Evolutionary conservation across 2,329 filamentous ascomycete genomes (phyloP).

Genomic region (Westerdykella sp.): DNA sequence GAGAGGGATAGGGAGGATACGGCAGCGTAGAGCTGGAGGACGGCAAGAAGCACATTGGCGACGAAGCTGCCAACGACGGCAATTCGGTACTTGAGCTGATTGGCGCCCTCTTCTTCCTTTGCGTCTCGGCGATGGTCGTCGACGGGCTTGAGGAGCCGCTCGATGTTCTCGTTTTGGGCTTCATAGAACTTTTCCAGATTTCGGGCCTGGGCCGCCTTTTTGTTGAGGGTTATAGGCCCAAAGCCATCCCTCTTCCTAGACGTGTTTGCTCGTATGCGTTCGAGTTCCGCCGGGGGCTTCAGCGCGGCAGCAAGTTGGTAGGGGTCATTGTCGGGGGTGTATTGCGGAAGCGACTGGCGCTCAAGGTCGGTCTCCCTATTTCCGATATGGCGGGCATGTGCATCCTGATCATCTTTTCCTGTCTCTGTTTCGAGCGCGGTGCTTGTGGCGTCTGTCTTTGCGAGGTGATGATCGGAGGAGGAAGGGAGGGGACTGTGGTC

Average conservation of each 20-base stretch:
- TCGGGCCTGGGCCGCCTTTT: slow-evolving; percentile 41
- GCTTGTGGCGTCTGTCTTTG: slow-evolving; percentile 30
- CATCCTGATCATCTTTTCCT: slow-evolving; percentile 26
- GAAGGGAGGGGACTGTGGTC: slow-evolving; percentile 26
- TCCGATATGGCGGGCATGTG: slow-evolving; percentile 32
- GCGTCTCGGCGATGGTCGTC: slow-evolving; percentile 83
- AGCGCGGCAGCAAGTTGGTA: slow-evolving; percentile 70
- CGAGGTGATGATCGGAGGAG: slow-evolving; percentile 12
- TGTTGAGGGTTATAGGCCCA: slow-evolving; percentile 40
- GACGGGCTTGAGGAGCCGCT: slow-evolving; percentile 84
- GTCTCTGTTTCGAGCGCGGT: slow-evolving; percentile 36
- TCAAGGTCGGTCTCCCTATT: slow-evolving; percentile 39
- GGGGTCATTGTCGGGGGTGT: slow-evolving; percentile 66
- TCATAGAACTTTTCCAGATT: slow-evolving; percentile 79
- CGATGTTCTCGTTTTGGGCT: slow-evolving; percentile 86
- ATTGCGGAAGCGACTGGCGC: slow-evolving; percentile 49
- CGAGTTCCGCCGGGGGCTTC: slow-evolving; percentile 72
- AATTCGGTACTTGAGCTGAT: slow-evolving; percentile 69
- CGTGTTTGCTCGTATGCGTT: slow-evolving; percentile 71
- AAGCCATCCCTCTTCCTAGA: slow-evolving; percentile 64
- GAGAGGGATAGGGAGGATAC: slow-evolving; percentile 83
- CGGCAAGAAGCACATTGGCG: slow-evolving; percentile 73
- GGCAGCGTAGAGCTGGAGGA: slow-evolving; percentile 83
- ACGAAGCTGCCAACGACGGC: slow-evolving; percentile 62
- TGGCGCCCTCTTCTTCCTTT: slow-evolving; percentile 70